Base-by-base conservation (phyloP, 352 stramenopile genomes). In the Phytophthora palmivora region DNA sequence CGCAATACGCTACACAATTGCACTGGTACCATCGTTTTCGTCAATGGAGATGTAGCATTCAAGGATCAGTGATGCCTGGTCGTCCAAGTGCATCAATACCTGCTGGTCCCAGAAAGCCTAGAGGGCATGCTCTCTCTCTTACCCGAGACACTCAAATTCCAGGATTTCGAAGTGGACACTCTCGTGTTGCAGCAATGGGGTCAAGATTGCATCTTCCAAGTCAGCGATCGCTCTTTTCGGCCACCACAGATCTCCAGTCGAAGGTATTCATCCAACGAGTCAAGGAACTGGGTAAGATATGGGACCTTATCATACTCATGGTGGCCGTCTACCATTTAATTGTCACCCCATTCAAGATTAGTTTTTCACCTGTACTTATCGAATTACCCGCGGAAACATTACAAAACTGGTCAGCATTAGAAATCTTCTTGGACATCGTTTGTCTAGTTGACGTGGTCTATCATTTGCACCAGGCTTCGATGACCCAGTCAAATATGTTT, bases 291-390 rank as follows among this genome's bases (percentile, higher is more conserved):
- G 65, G 67, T 4, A 82, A 83, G n/a, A 18, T 43, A 2, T 91
- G 82, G 82, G 78, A 89, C 16, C 45, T 82, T 0, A 2, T 70
- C 6, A 78, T 88, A 61, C 59, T 89, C 4, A 16, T 80, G 14
- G 61, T 87, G 15, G 54, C 70, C 1, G 24, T 80, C 1, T 91
- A 89, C 46, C 73, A 78, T 28, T 42, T 70, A 7, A 52, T 82
- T 0, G 58, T 72, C 15, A 74, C 64, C 14, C 79, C 79, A 6
- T 77, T 89, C 24, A 92, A 90, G 19, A 60, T 84, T 0, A 79
- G 68, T 22, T 89, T 89, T n/a, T 59, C 70, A 9, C 45, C 70
- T 15, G 79, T 84, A 21, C 41, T 92, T 5, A 24, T 74, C 6
- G 37, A 67, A 16, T 33, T 80, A 7, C 38, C 64, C 6, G 18